Conservation (phyloP, 2,329 filamentous ascomycete species). For the Stagonosporopsis cucurbitacearum region DNA sequence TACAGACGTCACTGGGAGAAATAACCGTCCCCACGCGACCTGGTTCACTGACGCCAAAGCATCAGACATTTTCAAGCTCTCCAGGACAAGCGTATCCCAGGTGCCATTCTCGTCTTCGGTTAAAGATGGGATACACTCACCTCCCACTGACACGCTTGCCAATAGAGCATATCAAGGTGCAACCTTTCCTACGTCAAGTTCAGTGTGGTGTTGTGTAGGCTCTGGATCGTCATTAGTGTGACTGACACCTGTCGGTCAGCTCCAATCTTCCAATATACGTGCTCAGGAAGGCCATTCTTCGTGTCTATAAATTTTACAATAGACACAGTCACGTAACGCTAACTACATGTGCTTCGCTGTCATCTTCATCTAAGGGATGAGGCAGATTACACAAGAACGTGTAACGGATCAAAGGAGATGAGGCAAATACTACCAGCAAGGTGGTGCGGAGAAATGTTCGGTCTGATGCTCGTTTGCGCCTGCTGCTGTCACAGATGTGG, state of each 20-base stretch:
- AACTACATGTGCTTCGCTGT: conserved; percentile 13
- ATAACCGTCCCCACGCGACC: conserved; percentile 65
- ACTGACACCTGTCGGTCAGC: too few species aligned
- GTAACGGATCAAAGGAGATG: background rate
- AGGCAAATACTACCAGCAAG: background rate
- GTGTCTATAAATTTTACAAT: conserved; percentile 24
- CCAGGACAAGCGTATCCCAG: background rate
- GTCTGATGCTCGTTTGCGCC: background rate
- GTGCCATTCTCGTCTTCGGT: background rate
- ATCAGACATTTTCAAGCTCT: background rate
- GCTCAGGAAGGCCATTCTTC: too few species aligned
- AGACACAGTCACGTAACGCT: conserved; percentile 24
- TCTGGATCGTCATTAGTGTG: too few species aligned
- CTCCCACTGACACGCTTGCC: conserved; percentile 65
- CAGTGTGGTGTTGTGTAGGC: too few species aligned
- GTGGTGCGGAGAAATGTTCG: background rate
- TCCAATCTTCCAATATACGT: too few species aligned
- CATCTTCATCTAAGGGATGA: background rate
- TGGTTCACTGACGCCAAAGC: conserved; percentile 64
- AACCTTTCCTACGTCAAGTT: too few species aligned
- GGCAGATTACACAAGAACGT: background rate
- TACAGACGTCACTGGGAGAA: conserved; percentile 51
- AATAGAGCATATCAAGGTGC: too few species aligned
- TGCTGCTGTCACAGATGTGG: too few species aligned
- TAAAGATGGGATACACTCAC: conserved; percentile 46